phyloP scores from a whole-genome alignment of 139 green algal genomes.

The Chlamydomonas sphaeroides region DNA sequence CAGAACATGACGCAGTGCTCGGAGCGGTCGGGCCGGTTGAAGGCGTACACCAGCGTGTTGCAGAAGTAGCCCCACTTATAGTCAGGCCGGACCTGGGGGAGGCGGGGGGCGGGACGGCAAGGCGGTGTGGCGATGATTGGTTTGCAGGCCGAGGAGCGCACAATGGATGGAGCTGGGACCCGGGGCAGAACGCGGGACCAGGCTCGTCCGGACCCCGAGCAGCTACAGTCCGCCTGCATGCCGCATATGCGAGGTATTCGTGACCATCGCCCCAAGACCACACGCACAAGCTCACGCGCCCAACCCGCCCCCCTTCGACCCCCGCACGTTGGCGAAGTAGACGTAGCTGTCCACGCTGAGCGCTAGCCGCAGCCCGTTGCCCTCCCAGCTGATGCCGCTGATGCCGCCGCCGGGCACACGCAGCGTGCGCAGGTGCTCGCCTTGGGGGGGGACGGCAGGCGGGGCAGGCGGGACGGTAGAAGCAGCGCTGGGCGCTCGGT shows the following conservation, averaged over 20 bases:
- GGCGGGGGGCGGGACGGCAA: too few species aligned
- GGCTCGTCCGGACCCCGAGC: too few species aligned
- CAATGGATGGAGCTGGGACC: too few species aligned
- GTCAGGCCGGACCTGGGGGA: constrained; percentile 34
- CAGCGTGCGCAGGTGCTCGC: constrained; percentile 80
- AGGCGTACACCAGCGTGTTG: constrained; percentile 85
- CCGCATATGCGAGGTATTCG: too few species aligned
- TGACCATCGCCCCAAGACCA: too few species aligned
- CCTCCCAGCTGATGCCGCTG: constrained; percentile 77
- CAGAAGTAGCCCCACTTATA: constrained; percentile 80
- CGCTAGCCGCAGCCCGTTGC: constrained; percentile 73
- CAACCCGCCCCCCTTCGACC: constrained; percentile 26
- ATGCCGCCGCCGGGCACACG: constrained; percentile 75
- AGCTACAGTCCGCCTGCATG: too few species aligned
- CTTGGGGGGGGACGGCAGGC: not conserved
- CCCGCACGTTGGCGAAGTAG: constrained; percentile 82
- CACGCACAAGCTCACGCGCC: too few species aligned
- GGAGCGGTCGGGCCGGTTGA: constrained; percentile 67
- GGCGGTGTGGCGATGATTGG: too few species aligned
- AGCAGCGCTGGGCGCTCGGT: too few species aligned
- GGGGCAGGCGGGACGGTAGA: not conserved
- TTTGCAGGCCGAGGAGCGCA: too few species aligned
- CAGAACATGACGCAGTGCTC: constrained; percentile 86
- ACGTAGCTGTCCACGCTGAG: constrained; percentile 80
- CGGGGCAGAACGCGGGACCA: too few species aligned